Conservation (phyloP, 2,329 filamentous ascomycete genomes). For the Venturia pyrina region DNA sequence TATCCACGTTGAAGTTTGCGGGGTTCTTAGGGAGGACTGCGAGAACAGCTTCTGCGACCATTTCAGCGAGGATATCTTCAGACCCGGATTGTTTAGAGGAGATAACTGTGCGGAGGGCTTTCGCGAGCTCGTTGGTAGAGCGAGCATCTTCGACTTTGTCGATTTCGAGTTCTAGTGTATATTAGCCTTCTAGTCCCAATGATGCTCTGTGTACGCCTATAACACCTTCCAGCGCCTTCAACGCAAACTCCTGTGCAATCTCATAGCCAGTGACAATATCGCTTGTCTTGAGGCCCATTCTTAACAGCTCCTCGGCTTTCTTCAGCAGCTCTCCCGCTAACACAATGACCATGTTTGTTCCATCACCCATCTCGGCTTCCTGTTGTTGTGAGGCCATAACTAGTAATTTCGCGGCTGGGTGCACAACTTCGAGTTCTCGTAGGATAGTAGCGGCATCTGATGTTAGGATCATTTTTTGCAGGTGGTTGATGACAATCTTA, state of each 20-base stretch:
- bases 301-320: slow-evolving; percentile 92
- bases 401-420: slow-evolving; percentile 91
- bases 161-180: slow-evolving; percentile 61
- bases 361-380: slow-evolving; percentile 98
- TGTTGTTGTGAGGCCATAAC: slow-evolving; percentile 99
- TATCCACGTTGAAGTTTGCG: slow-evolving; percentile 95
- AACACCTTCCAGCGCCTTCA: slow-evolving; percentile 67
- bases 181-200: slow-evolving; percentile 1
- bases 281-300: slow-evolving; percentile 96
- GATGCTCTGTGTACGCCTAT: slow-evolving; percentile 14
- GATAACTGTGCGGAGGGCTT: slow-evolving; percentile 90
- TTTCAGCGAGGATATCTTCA: slow-evolving; percentile 75
- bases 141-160: slow-evolving; percentile 83
- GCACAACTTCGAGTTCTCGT: slow-evolving; percentile 93
- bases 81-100: slow-evolving; percentile 93
- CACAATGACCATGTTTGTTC: slow-evolving; percentile 93
- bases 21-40: slow-evolving; percentile 94
- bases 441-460: slow-evolving; percentile 97
- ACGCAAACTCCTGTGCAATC: slow-evolving; percentile 79
- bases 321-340: slow-evolving; percentile 89
- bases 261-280: slow-evolving; percentile 96
- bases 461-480: slow-evolving; percentile 98
- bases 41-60: slow-evolving; percentile 77
- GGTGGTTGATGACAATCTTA: slow-evolving; percentile 99
- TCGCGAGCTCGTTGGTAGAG: slow-evolving; percentile 74